Percentiles rank a stretch among this genome's conserved stretches.
Conservation (phyloP, 2,329 filamentous ascomycete genomes). For the Fusarium sp. region DNA sequence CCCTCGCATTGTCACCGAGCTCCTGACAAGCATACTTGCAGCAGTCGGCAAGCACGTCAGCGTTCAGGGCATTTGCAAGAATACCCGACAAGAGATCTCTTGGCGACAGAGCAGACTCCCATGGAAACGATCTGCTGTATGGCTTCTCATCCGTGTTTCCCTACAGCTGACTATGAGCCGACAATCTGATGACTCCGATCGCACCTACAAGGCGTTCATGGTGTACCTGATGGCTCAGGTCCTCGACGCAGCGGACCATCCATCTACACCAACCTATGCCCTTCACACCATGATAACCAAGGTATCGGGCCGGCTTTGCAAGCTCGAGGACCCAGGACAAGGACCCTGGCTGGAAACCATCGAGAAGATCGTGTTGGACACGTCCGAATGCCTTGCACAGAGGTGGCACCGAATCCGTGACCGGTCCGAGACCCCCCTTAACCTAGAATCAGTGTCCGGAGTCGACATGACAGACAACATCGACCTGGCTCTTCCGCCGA, state of each 20-base stretch:
- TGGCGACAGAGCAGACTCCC: constrained; percentile 46
- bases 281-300: constrained; percentile 31
- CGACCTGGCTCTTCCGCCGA: constrained; percentile 6
- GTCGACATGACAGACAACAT: constrained; percentile 6
- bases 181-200: background rate
- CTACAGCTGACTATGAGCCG: constrained; percentile 53
- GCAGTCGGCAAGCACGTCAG: constrained; percentile 47
- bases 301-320: constrained; percentile 19
- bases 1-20: constrained; percentile 64
- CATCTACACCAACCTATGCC: background rate
- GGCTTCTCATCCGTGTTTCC: constrained; percentile 65
- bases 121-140: constrained; percentile 65
- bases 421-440: background rate
- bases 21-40: constrained; percentile 54
- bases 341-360: constrained; percentile 16
- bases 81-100: constrained; percentile 65
- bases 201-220: constrained; percentile 36
- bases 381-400: background rate
- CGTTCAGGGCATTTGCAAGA: constrained; percentile 55
- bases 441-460: background rate
- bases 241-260: background rate
- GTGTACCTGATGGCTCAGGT: constrained; percentile 9
- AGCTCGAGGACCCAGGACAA: background rate
- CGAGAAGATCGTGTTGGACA: background rate
- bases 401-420: constrained; percentile 20